These are phyloP conservation scores for Ganoderma boninense DNA, from an alignment of 1,284 basidiomycete genomes.

Conservation along the genomic window DNA sequence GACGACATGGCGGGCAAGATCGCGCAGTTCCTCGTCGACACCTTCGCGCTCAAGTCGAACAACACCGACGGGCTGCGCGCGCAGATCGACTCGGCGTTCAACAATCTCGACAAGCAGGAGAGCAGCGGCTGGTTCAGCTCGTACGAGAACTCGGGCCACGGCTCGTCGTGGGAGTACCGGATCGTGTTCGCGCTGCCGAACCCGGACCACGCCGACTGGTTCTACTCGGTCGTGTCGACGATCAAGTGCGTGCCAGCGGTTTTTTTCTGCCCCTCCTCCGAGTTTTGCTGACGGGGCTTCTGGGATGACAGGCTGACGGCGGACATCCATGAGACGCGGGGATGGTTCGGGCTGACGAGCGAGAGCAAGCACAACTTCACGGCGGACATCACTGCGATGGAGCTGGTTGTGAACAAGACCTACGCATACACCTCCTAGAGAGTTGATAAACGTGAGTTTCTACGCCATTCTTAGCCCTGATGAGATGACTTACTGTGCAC, in stretches of 20 bases:
- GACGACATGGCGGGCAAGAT: background rate
- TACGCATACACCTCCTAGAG: constrained; percentile 5
- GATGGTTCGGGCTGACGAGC: background rate
- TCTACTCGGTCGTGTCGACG: background rate
- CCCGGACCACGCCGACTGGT: constrained; percentile 1
- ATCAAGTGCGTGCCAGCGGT: background rate
- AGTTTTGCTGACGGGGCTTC: background rate
- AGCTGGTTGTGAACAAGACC: background rate
- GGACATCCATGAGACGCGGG: background rate
- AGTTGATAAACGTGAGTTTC: no score
- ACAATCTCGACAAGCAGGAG: background rate
- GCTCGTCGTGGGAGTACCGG: background rate
- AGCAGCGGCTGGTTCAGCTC: constrained; percentile 1
- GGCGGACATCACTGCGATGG: background rate
- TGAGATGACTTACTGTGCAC: no score
- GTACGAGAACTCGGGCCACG: background rate
- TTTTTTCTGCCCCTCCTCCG: no score
- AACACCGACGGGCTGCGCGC: background rate
- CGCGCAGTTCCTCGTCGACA: constrained; percentile 3
- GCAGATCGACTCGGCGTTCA: constrained; percentile 3
- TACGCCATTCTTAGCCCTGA: no score
- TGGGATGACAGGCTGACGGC: background rate
- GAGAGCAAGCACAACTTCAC: background rate
- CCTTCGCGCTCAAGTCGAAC: background rate
- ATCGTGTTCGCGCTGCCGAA: background rate